A percentile compares a stretch with the other conserved stretches of the same genome.
Evolutionary conservation across 139 green algal genomes (phyloP).

Genomic region (Diplosphaera chodatii): DNA sequence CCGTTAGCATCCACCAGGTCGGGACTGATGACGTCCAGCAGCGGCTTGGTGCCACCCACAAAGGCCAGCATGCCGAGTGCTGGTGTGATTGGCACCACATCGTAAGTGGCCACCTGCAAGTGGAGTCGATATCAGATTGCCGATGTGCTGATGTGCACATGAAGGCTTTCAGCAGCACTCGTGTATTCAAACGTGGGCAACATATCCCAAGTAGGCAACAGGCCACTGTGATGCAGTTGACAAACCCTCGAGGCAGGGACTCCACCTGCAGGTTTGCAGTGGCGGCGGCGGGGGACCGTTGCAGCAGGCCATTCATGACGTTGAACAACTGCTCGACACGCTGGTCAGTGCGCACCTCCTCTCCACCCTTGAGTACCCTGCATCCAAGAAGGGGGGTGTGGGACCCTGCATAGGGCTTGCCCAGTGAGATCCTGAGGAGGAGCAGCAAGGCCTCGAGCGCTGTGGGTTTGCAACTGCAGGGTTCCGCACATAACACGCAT

Average conservation of each 20-base stretch:
- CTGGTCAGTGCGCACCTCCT: slow-evolving; percentile 69
- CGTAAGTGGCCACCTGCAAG: slow-evolving; percentile 44
- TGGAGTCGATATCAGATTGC: neutral
- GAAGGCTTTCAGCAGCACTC: too few relatives aligned
- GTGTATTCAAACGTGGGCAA: too few relatives aligned
- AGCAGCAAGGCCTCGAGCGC: too few relatives aligned
- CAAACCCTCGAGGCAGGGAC: neutral
- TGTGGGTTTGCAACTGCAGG: too few relatives aligned
- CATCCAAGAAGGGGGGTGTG: neutral
- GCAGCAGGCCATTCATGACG: slow-evolving; percentile 52
- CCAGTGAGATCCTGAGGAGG: too few relatives aligned
- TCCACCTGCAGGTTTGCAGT: slow-evolving; percentile 10
- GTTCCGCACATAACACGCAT: too few relatives aligned
- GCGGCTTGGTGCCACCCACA: neutral
- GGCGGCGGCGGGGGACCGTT: slow-evolving; percentile 8
- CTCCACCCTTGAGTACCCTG: slow-evolving; percentile 56
- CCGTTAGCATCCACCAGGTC: too few relatives aligned
- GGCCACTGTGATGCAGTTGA: too few relatives aligned
- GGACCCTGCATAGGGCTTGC: too few relatives aligned
- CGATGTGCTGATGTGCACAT: too few relatives aligned
- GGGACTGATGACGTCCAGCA: neutral
- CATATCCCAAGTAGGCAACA: too few relatives aligned
- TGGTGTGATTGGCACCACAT: slow-evolving; percentile 49
- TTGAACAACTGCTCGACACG: slow-evolving; percentile 60
- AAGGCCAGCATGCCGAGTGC: slow-evolving; percentile 51